Conservation (phyloP, 352 stramenopile genomes). For the Phytophthora tubulina region DNA sequence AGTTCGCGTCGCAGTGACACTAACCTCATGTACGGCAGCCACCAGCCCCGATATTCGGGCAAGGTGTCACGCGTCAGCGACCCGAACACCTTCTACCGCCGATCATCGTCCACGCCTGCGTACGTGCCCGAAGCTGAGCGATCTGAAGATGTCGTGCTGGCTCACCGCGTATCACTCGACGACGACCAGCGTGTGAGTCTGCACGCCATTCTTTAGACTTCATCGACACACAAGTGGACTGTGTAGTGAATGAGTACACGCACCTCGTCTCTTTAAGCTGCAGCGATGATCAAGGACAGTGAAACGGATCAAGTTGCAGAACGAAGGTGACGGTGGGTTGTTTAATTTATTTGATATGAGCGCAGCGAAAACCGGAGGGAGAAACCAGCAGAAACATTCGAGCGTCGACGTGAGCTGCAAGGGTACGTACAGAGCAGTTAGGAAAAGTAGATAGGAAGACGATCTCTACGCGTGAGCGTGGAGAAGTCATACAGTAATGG, state of each 20-base stretch:
- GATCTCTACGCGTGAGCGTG: not conserved
- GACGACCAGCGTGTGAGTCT: slow-evolving; percentile 70
- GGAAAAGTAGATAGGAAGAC: slow-evolving; percentile 21
- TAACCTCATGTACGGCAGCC: slow-evolving; percentile 40
- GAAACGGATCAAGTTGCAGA: slow-evolving; percentile 7
- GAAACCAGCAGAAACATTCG: slow-evolving; percentile 32
- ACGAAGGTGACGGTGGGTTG: slow-evolving; percentile 25
- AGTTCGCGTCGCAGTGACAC: slow-evolving; percentile 48
- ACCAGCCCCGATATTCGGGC: slow-evolving; percentile 36
- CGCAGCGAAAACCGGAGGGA: slow-evolving; percentile 29
- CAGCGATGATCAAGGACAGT: not conserved
- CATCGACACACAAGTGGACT: slow-evolving; percentile 11
- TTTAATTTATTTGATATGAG: slow-evolving; percentile 58
- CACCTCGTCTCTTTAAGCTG: slow-evolving; percentile 17
- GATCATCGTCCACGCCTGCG: slow-evolving; percentile 36
- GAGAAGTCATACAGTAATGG: slow-evolving; percentile 23
- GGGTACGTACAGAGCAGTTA: slow-evolving; percentile 17
- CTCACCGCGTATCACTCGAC: slow-evolving; percentile 67
- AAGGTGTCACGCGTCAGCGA: slow-evolving; percentile 57
- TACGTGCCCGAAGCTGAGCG: slow-evolving; percentile 48
- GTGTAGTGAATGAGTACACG: slow-evolving; percentile 21
- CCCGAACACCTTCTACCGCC: slow-evolving; percentile 58
- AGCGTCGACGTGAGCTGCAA: slow-evolving; percentile 21
- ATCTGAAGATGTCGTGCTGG: slow-evolving; percentile 66
- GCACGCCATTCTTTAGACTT: slow-evolving; percentile 67